Percentiles rank a stretch among this genome's conserved stretches.
These are phyloP conservation scores for Hypomontagnella submonticulosa DNA, from an alignment of 495 filamentous ascomycete species.

Conservation along the genomic window DNA sequence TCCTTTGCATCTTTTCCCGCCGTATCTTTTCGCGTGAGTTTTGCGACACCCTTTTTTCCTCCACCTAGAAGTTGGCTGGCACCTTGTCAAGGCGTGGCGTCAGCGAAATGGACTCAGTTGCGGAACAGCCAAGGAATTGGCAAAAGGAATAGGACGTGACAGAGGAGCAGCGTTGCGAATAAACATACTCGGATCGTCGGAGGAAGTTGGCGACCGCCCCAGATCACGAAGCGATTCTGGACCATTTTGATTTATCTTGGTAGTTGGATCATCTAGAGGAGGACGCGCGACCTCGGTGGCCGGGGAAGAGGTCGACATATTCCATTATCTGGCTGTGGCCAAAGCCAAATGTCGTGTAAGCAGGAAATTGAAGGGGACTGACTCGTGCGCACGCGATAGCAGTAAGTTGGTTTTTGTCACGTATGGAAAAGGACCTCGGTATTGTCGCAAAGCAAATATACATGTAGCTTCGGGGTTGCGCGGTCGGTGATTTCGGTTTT, in stretches of 20 bases:
- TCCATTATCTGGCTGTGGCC: slow-evolving; percentile 40
- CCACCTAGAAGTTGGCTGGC: slow-evolving; percentile 32
- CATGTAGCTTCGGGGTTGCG: slow-evolving; percentile 9
- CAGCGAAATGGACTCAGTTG: slow-evolving; percentile 19
- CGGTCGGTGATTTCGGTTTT: slow-evolving; percentile 1
- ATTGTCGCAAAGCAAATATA: background rate
- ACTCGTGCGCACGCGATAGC: slow-evolving; percentile 2
- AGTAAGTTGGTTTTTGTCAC: background rate
- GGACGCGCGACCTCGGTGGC: slow-evolving; percentile 40
- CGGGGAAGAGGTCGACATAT: slow-evolving; percentile 44
- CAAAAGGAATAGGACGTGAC: slow-evolving; percentile 7
- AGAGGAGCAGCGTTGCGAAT: background rate
- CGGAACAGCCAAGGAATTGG: slow-evolving; percentile 7
- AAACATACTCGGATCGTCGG: slow-evolving; percentile 39
- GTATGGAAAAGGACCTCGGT: background rate
- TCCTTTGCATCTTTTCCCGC: slow-evolving; percentile 44
- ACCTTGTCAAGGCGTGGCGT: slow-evolving; percentile 32
- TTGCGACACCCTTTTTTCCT: slow-evolving; percentile 37
- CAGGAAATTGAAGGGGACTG: background rate
- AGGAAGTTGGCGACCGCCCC: slow-evolving; percentile 37
- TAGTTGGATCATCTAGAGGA: slow-evolving; percentile 34
- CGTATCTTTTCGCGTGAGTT: slow-evolving; percentile 41
- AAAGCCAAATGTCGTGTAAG: slow-evolving; percentile 10
- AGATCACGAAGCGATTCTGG: slow-evolving; percentile 33
- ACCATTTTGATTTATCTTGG: slow-evolving; percentile 25